phyloP scores from a whole-genome alignment of 2,329 filamentous ascomycete genomes.

The Fusarium pilosicola region DNA sequence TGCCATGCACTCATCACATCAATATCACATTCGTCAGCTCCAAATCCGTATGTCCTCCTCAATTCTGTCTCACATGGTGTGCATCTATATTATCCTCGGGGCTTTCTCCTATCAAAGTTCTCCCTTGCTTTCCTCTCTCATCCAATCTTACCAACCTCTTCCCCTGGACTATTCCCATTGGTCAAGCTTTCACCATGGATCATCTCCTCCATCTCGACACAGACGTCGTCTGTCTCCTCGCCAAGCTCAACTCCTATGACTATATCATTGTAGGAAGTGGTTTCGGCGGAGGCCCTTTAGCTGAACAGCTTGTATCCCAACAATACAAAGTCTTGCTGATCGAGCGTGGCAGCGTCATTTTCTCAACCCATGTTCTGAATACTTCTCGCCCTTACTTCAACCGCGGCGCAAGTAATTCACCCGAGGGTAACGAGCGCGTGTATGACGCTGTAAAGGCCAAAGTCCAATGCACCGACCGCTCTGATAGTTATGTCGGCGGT shows the following conservation, averaged over 20 bases:
- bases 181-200: constrained; percentile 10
- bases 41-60: not conserved
- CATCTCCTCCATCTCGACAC: constrained; percentile 28
- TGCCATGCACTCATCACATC: not conserved
- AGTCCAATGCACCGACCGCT: constrained; percentile 20
- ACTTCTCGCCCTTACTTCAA: constrained; percentile 30
- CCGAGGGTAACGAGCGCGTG: constrained; percentile 30
- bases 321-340: constrained; percentile 31
- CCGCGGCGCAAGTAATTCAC: constrained; percentile 31
- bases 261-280: constrained; percentile 34
- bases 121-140: not conserved
- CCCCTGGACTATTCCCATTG: not conserved
- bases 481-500: constrained; percentile 30
- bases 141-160: not conserved
- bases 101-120: no score
- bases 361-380: constrained; percentile 34
- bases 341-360: constrained; percentile 29
- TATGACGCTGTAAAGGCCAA: constrained; percentile 35
- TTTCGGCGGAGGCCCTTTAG: constrained; percentile 26
- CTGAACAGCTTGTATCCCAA: constrained; percentile 15
- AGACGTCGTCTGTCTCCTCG: constrained; percentile 25
- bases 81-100: not conserved
- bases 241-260: constrained; percentile 31
- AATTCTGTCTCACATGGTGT: not conserved
- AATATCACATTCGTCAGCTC: not conserved